Conservation (phyloP, 1,284 basidiomycete genomes). For the Malassezia furfur region DNA sequence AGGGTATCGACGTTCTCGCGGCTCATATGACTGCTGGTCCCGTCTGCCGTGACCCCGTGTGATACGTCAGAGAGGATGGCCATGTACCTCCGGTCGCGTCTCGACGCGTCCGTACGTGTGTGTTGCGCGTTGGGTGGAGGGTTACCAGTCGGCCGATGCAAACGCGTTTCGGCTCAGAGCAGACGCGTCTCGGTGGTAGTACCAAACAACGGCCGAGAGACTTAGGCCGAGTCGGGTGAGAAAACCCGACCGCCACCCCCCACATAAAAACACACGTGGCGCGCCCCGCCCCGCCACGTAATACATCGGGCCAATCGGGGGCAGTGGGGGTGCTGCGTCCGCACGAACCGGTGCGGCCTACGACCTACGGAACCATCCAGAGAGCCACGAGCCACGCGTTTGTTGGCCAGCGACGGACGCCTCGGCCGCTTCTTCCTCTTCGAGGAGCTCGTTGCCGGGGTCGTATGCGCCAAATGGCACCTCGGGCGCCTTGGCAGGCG, state of each 20-base stretch:
- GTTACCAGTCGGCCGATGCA: constrained; percentile 16
- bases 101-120: neutral
- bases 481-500: too few species aligned
- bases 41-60: neutral
- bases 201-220: constrained; percentile 15
- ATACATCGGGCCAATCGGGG: too few species aligned
- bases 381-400: constrained; percentile 27
- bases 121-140: constrained; percentile 17
- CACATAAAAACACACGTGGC: neutral
- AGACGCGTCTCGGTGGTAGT: constrained; percentile 17
- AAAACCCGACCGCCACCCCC: neutral
- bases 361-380: constrained; percentile 29
- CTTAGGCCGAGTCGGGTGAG: neutral
- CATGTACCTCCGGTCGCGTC: neutral
- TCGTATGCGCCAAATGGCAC: constrained; percentile 25
- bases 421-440: constrained; percentile 31
- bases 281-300: too few species aligned
- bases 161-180: constrained; percentile 1
- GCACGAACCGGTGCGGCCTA: neutral
- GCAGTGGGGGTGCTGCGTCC: too few species aligned
- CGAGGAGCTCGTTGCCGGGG: constrained; percentile 28
- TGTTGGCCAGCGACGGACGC: neutral
- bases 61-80: constrained; percentile 7
- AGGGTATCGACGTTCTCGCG: constrained; percentile 9
- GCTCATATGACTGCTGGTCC: neutral